These are phyloP conservation scores for Mitragyna speciosa DNA, from an alignment of 257 asterid species.

Conservation along the genomic window DNA sequence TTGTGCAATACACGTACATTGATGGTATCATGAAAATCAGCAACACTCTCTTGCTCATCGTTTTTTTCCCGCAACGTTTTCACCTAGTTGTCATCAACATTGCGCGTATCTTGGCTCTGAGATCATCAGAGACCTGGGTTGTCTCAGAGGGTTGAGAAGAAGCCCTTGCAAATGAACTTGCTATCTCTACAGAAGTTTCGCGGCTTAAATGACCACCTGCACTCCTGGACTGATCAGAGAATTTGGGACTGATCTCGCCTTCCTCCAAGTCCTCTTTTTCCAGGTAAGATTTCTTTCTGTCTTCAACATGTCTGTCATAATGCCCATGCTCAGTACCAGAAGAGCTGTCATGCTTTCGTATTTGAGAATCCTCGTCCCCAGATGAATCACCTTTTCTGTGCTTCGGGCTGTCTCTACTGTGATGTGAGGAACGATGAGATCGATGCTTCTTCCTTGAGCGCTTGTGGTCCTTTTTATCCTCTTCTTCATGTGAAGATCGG, in stretches of 20 bases:
- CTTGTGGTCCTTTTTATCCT: conserved; percentile 28
- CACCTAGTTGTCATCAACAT: conserved; percentile 45
- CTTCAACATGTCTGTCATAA: conserved; percentile 10
- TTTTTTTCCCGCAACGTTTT: neutral
- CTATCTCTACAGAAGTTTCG: conserved; percentile 38
- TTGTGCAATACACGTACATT: neutral
- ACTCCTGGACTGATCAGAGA: conserved; percentile 41
- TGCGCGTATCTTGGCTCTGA: conserved; percentile 77
- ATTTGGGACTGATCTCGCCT: conserved; percentile 72
- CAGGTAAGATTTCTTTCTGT: conserved; percentile 18
- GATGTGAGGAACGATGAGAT: conserved; percentile 42
- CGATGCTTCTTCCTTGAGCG: conserved; percentile 48
- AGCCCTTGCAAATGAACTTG: conserved; percentile 31
- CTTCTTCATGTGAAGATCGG: conserved; percentile 31
- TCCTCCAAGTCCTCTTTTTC: conserved; percentile 61
- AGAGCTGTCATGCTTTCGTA: conserved; percentile 37
- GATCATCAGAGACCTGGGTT: conserved; percentile 63
- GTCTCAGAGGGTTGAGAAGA: conserved; percentile 50
- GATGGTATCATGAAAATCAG: too few relatives aligned
- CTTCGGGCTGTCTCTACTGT: conserved; percentile 36
- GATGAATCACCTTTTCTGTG: conserved; percentile 38
- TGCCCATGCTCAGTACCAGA: conserved; percentile 30
- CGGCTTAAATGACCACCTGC: conserved; percentile 33
- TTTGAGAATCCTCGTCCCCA: conserved; percentile 36
- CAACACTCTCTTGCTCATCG: neutral